phyloP scores from a whole-genome alignment of 2,329 filamentous ascomycete genomes.

The Talaromyces sp. region DNA sequence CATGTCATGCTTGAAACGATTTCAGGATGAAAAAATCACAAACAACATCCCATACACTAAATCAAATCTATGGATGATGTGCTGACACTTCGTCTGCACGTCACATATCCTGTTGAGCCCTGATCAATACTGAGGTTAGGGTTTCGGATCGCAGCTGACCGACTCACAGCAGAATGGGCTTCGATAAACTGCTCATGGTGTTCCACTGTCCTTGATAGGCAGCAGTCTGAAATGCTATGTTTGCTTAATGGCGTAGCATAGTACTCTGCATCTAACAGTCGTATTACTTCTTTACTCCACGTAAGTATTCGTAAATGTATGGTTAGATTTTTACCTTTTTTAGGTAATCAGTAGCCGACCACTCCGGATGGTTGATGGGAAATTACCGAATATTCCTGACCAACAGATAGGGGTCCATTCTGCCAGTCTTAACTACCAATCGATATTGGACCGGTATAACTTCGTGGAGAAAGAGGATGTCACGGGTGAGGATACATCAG shows the following conservation, averaged over 20 bases:
- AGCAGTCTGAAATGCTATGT: neutral
- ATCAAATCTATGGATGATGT: slow-evolving; percentile 2
- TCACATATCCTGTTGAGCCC: neutral
- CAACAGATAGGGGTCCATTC: neutral
- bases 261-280: neutral
- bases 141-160: too few species aligned
- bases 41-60: neutral
- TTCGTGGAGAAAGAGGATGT: neutral
- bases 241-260: neutral
- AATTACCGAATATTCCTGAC: neutral
- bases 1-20: neutral
- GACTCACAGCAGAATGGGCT: slow-evolving; percentile 4
- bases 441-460: too few species aligned
- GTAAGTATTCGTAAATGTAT: too few species aligned
- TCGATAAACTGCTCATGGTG: neutral
- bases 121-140: neutral
- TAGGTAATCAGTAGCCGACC: neutral
- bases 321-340: neutral
- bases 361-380: neutral
- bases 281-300: neutral
- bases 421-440: too few species aligned
- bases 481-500: too few species aligned
- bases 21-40: neutral
- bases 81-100: neutral
- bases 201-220: neutral